These are phyloP conservation scores for Aaosphaeria arxii DNA, from an alignment of 2,329 filamentous ascomycete species.

Conservation along the genomic window DNA sequence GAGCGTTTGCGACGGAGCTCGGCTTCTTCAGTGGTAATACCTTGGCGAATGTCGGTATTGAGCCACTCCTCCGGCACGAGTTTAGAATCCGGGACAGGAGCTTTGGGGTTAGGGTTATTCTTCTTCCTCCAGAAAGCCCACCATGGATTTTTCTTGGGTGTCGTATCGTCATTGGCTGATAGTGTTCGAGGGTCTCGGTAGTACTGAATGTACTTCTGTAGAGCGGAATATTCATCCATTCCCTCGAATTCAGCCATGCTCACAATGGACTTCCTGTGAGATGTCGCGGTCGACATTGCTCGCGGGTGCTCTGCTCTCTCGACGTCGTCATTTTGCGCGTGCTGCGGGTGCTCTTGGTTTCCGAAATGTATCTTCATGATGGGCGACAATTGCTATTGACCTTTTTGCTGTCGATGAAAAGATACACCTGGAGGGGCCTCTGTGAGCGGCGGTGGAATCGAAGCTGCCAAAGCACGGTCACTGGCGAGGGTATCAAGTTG, in stretches of 20 bases:
- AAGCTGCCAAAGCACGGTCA: too few relatives aligned
- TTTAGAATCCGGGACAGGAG: constrained; percentile 31
- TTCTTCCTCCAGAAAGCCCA: constrained; percentile 57
- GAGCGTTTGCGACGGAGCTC: constrained; percentile 63
- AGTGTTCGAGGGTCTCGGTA: constrained; percentile 59
- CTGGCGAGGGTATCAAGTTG: too few relatives aligned
- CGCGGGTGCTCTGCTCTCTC: constrained; percentile 15
- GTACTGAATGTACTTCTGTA: constrained; percentile 66
- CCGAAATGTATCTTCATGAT: neutral
- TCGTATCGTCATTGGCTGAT: constrained; percentile 40
- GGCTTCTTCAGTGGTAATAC: constrained; percentile 59
- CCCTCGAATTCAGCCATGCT: constrained; percentile 40
- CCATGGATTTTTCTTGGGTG: constrained; percentile 52
- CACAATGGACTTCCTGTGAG: constrained; percentile 29
- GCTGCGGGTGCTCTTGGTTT: neutral
- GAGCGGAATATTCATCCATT: constrained; percentile 62
- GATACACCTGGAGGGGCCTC: too few relatives aligned
- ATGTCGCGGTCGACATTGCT: constrained; percentile 21
- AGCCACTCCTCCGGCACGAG: constrained; percentile 61
- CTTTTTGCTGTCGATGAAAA: too few relatives aligned
- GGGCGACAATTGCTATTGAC: neutral
- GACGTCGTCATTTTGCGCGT: constrained; percentile 29
- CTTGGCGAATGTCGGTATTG: constrained; percentile 63
- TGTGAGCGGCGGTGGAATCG: too few relatives aligned
- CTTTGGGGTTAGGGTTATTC: constrained; percentile 25